phyloP scores from a whole-genome alignment of 83 land plant genomes.

The Picea mariana region DNA sequence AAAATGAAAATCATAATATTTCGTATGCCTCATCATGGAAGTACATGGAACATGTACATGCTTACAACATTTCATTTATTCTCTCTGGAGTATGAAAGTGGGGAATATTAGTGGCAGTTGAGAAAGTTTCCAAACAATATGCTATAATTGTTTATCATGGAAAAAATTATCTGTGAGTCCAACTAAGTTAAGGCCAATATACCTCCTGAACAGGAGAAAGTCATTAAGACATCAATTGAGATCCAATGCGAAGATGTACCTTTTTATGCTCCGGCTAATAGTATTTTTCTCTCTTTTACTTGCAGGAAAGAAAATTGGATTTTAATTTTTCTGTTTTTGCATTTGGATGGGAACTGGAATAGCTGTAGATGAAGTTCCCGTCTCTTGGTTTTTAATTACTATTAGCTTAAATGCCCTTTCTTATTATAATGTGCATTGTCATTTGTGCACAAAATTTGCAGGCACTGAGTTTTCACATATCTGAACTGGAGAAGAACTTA shows the following conservation, averaged over 20 bases:
- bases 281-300: background rate
- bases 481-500: constrained; percentile 49
- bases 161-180: constrained; percentile 94
- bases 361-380: background rate
- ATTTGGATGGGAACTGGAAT: background rate
- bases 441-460: constrained; percentile 23
- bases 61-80: no score
- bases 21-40: no score
- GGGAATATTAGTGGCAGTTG: constrained; percentile 86
- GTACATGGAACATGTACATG: no score
- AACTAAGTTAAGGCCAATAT: constrained; percentile 76
- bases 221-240: constrained; percentile 90
- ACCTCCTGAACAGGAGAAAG: constrained; percentile 86
- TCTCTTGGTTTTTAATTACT: background rate
- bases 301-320: background rate
- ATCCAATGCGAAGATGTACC: constrained; percentile 86
- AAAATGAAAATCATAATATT: no score
- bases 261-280: background rate
- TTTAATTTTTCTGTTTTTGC: background rate
- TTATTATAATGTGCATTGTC: background rate
- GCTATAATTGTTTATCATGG: constrained; percentile 89
- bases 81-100: constrained; percentile 93
- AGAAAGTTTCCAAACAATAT: constrained; percentile 76
- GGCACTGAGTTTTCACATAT: constrained; percentile 63
- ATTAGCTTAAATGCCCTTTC: background rate